Percentiles rank a stretch among this genome's conserved stretches.
phyloP scores from a whole-genome alignment of 768 basidiomycete genomes.

The Amanita jacksonii region DNA sequence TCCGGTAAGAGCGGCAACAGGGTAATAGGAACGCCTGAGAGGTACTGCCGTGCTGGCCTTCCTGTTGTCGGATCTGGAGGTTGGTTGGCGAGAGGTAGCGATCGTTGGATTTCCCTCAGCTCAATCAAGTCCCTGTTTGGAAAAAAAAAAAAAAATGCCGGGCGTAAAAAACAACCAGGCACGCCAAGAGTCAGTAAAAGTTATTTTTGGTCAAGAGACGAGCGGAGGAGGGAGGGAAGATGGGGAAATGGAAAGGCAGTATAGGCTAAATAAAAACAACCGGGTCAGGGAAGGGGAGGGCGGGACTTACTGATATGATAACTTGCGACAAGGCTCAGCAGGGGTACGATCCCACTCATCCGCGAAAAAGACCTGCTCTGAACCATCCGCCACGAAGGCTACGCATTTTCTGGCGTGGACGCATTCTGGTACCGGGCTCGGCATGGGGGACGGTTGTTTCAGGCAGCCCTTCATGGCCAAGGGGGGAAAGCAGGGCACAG shows the following conservation, averaged over 20 bases:
- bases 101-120: conserved; percentile 59
- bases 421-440: conserved; percentile 13
- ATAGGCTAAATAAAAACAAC: neutral
- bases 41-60: conserved; percentile 29
- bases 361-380: conserved; percentile 51
- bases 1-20: conserved; percentile 50
- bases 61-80: conserved; percentile 33
- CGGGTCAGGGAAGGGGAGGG: conserved; percentile 8
- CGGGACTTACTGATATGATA: conserved; percentile 57
- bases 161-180: too few species aligned
- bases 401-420: conserved; percentile 40
- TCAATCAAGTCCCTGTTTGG: conserved; percentile 49
- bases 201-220: conserved; percentile 2
- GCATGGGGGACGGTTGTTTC: conserved; percentile 19
- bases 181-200: conserved; percentile 5
- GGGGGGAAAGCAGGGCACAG: neutral
- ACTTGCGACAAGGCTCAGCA: conserved; percentile 46
- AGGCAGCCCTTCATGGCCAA: conserved; percentile 29
- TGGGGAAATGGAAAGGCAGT: conserved; percentile 1
- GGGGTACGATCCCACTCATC: conserved; percentile 81
- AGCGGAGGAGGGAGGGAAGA: neutral
- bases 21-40: conserved; percentile 51
- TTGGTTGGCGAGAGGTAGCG: conserved; percentile 50
- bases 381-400: conserved; percentile 44
- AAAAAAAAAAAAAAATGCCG: conserved; percentile 9